Conservation (phyloP, 345 rosid genomes). For the Acer negundo region DNA sequence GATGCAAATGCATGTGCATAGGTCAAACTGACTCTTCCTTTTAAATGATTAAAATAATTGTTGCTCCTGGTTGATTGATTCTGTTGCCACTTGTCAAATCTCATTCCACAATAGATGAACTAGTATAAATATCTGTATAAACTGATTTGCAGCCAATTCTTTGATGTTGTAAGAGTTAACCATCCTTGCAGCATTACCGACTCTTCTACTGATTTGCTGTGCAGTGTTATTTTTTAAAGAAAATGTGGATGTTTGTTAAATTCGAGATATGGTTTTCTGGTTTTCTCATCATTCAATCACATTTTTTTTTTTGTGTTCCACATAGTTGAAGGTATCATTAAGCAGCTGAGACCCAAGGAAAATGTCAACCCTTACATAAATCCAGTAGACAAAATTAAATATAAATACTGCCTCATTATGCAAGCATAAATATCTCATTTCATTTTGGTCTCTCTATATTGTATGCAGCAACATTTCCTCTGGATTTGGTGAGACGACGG, state of each 20-base stretch:
- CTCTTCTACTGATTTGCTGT: background rate
- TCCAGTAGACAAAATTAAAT: background rate
- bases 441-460: conserved; percentile 4
- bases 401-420: background rate
- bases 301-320: background rate
- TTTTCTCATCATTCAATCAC: background rate
- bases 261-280: background rate
- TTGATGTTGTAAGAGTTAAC: background rate
- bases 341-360: background rate
- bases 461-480: conserved; percentile 78
- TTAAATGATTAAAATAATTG: background rate
- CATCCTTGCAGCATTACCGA: background rate
- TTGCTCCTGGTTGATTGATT: background rate
- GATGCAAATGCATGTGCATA: conserved; percentile 7
- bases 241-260: background rate
- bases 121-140: background rate
- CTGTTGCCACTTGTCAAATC: background rate
- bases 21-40: background rate
- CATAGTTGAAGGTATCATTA: background rate
- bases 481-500: conserved; percentile 93
- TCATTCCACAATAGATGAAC: background rate
- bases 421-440: background rate
- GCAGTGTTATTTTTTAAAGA: background rate
- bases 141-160: background rate
- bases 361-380: background rate